A percentile compares a stretch with the other conserved stretches of the same genome.
These are phyloP conservation scores for Cyphellophora attinorum DNA, from an alignment of 2,329 filamentous ascomycete genomes.

Conservation along the genomic window DNA sequence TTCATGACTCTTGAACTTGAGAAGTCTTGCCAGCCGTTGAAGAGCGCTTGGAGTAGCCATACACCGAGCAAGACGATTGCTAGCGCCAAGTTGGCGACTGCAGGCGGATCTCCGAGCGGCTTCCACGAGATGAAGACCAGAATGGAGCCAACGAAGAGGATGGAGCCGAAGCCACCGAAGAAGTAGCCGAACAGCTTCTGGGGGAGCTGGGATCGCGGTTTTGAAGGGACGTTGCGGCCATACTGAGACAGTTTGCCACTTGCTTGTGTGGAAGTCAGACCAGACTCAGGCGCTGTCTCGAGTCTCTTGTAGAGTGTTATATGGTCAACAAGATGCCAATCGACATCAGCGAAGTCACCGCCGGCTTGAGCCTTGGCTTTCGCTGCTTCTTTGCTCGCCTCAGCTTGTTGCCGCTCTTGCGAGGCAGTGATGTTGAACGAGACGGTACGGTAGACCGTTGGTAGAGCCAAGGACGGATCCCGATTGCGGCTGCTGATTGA, in stretches of 20 bases:
- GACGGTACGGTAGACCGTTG: conserved; percentile 24
- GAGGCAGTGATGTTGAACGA: conserved; percentile 47
- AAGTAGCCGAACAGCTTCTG: conserved; percentile 58
- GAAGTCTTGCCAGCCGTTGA: conserved; percentile 66
- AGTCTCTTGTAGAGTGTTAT: conserved; percentile 53
- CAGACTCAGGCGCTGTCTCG: conserved; percentile 38
- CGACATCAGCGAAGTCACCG: conserved; percentile 51
- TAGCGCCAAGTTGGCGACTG: conserved; percentile 58
- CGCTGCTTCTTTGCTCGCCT: conserved; percentile 35
- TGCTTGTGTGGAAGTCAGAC: conserved; percentile 52
- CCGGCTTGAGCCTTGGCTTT: conserved; percentile 9
- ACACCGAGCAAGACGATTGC: conserved; percentile 64
- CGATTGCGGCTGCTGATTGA: conserved; percentile 8
- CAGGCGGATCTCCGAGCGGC: conserved; percentile 63
- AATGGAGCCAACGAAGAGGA: conserved; percentile 58
- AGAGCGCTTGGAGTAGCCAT: conserved; percentile 59
- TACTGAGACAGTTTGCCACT: conserved; percentile 47
- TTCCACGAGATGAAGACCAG: conserved; percentile 71
- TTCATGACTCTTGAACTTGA: conserved; percentile 68
- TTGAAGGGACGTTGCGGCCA: conserved; percentile 58
- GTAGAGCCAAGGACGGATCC: conserved; percentile 20
- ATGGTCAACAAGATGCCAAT: conserved; percentile 56
- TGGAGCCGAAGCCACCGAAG: conserved; percentile 66
- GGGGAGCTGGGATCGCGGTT: conserved; percentile 52
- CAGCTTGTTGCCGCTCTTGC: conserved; percentile 35